These are phyloP conservation scores for Dryas integrifolia DNA, from an alignment of 331 rosid genomes.

Conservation along the genomic window DNA sequence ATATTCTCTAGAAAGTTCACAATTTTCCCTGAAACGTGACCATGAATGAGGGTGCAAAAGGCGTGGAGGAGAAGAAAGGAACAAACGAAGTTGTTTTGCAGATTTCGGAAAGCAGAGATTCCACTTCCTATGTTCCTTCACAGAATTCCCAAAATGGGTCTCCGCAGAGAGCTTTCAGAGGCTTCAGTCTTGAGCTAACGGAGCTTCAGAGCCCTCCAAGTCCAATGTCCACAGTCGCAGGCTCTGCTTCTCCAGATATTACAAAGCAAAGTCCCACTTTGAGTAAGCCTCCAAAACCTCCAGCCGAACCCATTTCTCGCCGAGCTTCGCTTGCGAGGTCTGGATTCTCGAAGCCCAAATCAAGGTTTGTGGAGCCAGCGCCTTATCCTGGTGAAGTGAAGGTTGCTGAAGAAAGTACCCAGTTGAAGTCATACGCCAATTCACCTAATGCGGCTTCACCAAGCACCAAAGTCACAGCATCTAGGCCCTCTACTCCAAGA, in stretches of 20 bases:
- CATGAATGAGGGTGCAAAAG: conserved; percentile 19
- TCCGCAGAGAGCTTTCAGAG: conserved; percentile 24
- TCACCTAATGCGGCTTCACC: conserved; percentile 42
- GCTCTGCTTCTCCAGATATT: conserved; percentile 33
- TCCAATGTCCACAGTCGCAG: conserved; percentile 7
- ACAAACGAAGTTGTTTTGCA: conserved; percentile 54
- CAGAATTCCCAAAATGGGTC: conserved; percentile 30
- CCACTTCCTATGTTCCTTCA: conserved; percentile 24
- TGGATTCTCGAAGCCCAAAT: conserved; percentile 55
- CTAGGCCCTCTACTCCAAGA: conserved; percentile 34
- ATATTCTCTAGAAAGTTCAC: conserved; percentile 13
- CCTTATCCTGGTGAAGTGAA: conserved; percentile 22
- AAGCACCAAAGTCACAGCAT: conserved; percentile 16
- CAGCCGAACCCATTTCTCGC: conserved; percentile 20
- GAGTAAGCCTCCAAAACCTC: conserved; percentile 41
- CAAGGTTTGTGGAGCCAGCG: conserved; percentile 60
- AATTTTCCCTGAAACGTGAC: conserved; percentile 9
- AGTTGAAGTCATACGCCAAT: conserved; percentile 13
- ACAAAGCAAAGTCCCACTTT: conserved; percentile 13
- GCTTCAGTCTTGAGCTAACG: conserved; percentile 29
- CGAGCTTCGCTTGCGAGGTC: conserved; percentile 40
- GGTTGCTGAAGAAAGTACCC: conserved; percentile 29
- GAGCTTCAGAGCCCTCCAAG: conserved; percentile 29
- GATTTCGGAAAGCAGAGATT: conserved; percentile 20
- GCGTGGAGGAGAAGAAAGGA: conserved; percentile 41